These are phyloP conservation scores for Penicillium vulpinum DNA, from an alignment of 2,329 filamentous ascomycete genomes.

Conservation along the genomic window DNA sequence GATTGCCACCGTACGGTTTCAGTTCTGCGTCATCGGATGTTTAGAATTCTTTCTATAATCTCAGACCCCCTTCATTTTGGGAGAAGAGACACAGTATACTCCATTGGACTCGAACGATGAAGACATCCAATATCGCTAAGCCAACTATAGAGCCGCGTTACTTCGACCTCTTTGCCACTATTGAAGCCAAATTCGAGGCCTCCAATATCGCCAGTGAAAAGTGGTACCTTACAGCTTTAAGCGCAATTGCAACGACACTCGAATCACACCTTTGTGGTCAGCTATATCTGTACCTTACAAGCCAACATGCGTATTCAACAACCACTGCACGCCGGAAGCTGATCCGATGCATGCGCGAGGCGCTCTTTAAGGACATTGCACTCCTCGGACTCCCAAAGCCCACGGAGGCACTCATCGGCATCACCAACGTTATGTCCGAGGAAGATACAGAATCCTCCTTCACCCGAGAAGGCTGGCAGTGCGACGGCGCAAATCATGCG, in stretches of 20 bases:
- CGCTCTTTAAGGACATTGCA: conserved; percentile 55
- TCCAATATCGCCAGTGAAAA: conserved; percentile 14
- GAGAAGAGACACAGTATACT: neutral
- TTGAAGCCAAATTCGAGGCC: conserved; percentile 12
- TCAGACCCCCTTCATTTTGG: neutral
- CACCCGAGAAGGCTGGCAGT: conserved; percentile 58
- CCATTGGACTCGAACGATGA: neutral
- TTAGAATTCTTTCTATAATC: neutral
- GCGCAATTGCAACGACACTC: conserved; percentile 47
- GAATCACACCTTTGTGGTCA: conserved; percentile 51
- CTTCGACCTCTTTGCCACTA: conserved; percentile 7
- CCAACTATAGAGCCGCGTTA: conserved; percentile 3
- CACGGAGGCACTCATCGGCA: conserved; percentile 56
- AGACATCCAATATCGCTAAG: neutral
- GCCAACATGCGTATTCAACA: conserved; percentile 44
- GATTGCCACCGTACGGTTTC: conserved; percentile 6
- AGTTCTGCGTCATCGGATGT: conserved; percentile 3
- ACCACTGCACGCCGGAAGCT: conserved; percentile 11
- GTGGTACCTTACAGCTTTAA: conserved; percentile 28
- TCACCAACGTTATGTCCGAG: conserved; percentile 48
- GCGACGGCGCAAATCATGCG: conserved; percentile 52
- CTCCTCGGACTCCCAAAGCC: conserved; percentile 61
- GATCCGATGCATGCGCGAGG: conserved; percentile 47
- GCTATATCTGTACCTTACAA: conserved; percentile 56
- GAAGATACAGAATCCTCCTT: conserved; percentile 56